Evolutionary conservation across 2,329 filamentous ascomycete genomes (phyloP).

Genomic region (Tetracladium maxilliforme): DNA sequence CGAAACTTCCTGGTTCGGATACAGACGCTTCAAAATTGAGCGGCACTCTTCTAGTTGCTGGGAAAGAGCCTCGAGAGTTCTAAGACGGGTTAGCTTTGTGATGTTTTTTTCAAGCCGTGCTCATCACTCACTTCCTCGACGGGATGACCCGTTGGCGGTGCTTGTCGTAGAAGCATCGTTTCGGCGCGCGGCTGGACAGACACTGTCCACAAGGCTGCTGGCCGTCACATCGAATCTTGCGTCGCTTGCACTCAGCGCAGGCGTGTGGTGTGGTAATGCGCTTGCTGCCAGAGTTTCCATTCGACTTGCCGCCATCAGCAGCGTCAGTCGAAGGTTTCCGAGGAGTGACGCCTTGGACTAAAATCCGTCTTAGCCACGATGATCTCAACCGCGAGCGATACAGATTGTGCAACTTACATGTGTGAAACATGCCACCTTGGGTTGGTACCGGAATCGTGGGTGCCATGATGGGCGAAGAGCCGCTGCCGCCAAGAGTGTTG

Average conservation of each 20-base stretch:
- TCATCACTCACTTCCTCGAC: slow-evolving; percentile 51
- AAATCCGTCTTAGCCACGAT: too few species aligned
- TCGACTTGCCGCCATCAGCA: slow-evolving; percentile 24
- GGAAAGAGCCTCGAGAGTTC: slow-evolving; percentile 46
- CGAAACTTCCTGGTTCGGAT: slow-evolving; percentile 39
- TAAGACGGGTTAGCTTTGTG: slow-evolving; percentile 12
- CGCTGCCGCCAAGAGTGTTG: too few species aligned
- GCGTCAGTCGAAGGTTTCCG: too few species aligned
- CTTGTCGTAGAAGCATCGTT: slow-evolving; percentile 69
- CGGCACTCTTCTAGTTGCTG: slow-evolving; percentile 53
- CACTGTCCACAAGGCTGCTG: slow-evolving; percentile 72
- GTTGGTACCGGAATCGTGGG: too few species aligned
- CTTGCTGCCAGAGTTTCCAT: slow-evolving; percentile 25
- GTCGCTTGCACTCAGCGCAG: slow-evolving; percentile 63
- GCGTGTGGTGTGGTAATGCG: slow-evolving; percentile 45
- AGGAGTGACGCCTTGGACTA: too few species aligned
- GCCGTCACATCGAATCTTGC: slow-evolving; percentile 76
- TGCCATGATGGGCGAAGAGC: too few species aligned
- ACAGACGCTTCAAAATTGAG: slow-evolving; percentile 44
- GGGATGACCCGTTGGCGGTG: slow-evolving; percentile 64
- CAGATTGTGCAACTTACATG: too few species aligned
- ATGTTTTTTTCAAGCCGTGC: slow-evolving; percentile 1
- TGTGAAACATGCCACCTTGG: too few species aligned
- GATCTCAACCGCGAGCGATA: too few species aligned
- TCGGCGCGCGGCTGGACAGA: slow-evolving; percentile 65